Evolutionary conservation across 805 yeast species (phyloP).

Genomic region (Saccharomyces paradoxus): DNA sequence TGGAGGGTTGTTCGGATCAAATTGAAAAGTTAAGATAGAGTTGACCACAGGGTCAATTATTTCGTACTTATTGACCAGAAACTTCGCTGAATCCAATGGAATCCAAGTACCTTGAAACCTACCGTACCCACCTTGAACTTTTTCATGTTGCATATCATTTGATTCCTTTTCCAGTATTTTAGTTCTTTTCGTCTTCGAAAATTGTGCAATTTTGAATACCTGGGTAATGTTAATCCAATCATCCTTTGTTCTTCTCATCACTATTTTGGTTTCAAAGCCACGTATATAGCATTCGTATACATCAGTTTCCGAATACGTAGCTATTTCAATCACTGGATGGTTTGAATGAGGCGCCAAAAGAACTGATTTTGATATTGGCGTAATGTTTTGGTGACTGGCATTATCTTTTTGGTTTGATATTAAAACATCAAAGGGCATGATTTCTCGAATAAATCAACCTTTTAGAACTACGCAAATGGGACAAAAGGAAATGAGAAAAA

Average conservation of each 20-base stretch:
- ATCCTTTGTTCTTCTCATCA: conserved; percentile 82
- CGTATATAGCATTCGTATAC: conserved; percentile 57
- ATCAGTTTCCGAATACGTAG: conserved; percentile 44
- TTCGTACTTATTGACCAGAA: conserved; percentile 45
- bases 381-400: neutral
- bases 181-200: conserved; percentile 72
- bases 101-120: conserved; percentile 84
- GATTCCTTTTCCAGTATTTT: conserved; percentile 69
- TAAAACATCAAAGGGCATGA: neutral
- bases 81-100: conserved; percentile 57
- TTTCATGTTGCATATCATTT: conserved; percentile 62
- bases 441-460: neutral
- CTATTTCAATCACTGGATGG: conserved; percentile 29
- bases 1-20: conserved; percentile 40
- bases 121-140: conserved; percentile 81
- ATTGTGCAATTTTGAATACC: conserved; percentile 66
- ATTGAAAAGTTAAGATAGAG: conserved; percentile 45
- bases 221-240: conserved; percentile 93
- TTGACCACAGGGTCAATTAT: conserved; percentile 43
- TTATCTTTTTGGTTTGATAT: neutral
- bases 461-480: neutral
- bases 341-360: neutral
- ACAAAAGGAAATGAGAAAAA: neutral
- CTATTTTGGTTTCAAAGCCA: conserved; percentile 33
- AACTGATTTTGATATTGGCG: neutral